Evolutionary conservation across 495 filamentous ascomycete genomes (phyloP).

Genomic region (Cercophora scortea): DNA sequence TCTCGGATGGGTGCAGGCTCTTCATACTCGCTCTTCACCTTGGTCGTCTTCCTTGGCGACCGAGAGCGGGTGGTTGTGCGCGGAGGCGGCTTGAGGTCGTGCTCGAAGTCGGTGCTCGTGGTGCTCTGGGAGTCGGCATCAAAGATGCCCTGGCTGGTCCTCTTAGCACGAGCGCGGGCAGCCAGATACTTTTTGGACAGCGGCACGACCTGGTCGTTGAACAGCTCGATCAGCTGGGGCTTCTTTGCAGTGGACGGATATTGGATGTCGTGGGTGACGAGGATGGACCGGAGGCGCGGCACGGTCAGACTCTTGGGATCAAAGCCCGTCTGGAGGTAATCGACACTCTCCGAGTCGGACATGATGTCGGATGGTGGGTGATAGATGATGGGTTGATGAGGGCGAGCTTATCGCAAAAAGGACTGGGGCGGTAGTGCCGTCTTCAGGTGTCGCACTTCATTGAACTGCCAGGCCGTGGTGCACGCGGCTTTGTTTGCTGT

Average conservation of each 20-base stretch:
- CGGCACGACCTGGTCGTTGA: conserved; percentile 71
- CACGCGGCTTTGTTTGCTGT: too few species aligned
- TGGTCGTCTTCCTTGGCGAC: conserved; percentile 40
- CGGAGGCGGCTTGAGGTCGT: conserved; percentile 37
- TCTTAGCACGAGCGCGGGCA: conserved; percentile 65
- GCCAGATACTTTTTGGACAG: conserved; percentile 66
- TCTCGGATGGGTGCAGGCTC: conserved; percentile 33
- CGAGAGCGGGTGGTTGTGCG: conserved; percentile 29
- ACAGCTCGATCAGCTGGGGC: conserved; percentile 71
- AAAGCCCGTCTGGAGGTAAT: conserved; percentile 79
- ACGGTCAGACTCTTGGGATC: conserved; percentile 78
- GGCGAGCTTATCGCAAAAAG: too few species aligned
- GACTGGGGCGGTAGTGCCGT: too few species aligned
- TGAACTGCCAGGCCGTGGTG: too few species aligned
- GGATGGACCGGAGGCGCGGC: conserved; percentile 77
- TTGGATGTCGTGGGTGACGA: conserved; percentile 74
- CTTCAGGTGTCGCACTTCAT: too few species aligned
- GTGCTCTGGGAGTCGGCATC: conserved; percentile 54
- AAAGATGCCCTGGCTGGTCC: conserved; percentile 77
- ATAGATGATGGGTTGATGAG: too few species aligned
- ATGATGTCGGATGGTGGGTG: conserved; percentile 30
- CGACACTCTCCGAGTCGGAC: conserved; percentile 57
- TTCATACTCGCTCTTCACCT: conserved; percentile 35
- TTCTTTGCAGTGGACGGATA: conserved; percentile 85
- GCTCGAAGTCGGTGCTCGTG: conserved; percentile 31